These are phyloP conservation scores for Camellia japonica DNA, from an alignment of 148 eudicot genomes.

Conservation along the genomic window DNA sequence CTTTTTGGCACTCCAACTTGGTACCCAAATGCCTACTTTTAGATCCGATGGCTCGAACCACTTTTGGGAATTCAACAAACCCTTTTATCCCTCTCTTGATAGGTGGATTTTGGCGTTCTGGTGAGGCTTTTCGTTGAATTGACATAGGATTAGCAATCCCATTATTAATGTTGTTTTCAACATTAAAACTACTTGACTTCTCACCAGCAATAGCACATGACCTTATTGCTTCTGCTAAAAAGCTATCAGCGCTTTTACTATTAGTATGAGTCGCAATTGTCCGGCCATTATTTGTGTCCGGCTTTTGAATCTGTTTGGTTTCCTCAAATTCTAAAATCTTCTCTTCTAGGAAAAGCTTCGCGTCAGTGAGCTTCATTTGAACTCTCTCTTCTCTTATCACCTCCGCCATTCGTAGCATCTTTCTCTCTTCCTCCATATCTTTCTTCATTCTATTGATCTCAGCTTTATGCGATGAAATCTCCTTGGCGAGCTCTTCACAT, in stretches of 20 bases:
- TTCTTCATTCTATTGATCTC: conserved; percentile 39
- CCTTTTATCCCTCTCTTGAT: conserved; percentile 66
- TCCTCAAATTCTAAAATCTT: conserved; percentile 35
- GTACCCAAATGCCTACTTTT: conserved; percentile 47
- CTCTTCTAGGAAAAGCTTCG: conserved; percentile 47
- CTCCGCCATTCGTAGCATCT: conserved; percentile 66
- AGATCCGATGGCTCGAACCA: conserved; percentile 50
- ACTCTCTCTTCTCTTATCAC: conserved; percentile 69
- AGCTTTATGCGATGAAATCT: conserved; percentile 32
- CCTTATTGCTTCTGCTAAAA: neutral
- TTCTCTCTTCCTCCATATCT: conserved; percentile 63
- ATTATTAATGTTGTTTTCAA: neutral
- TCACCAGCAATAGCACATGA: neutral
- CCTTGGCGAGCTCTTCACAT: conserved; percentile 50
- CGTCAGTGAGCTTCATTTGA: conserved; percentile 70
- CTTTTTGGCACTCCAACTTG: conserved; percentile 70
- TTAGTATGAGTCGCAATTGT: neutral
- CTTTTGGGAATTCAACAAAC: conserved; percentile 60
- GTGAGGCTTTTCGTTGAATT: conserved; percentile 29
- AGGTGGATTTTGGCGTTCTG: conserved; percentile 66
- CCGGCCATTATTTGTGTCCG: too few relatives aligned
- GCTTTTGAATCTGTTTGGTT: conserved; percentile 9
- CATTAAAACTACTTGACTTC: conserved; percentile 12
- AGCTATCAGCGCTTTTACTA: too few relatives aligned
- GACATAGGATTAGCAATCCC: conserved; percentile 9